These are phyloP conservation scores for Corynascus novoguineensis DNA, from an alignment of 495 filamentous ascomycete species.

Conservation along the genomic window DNA sequence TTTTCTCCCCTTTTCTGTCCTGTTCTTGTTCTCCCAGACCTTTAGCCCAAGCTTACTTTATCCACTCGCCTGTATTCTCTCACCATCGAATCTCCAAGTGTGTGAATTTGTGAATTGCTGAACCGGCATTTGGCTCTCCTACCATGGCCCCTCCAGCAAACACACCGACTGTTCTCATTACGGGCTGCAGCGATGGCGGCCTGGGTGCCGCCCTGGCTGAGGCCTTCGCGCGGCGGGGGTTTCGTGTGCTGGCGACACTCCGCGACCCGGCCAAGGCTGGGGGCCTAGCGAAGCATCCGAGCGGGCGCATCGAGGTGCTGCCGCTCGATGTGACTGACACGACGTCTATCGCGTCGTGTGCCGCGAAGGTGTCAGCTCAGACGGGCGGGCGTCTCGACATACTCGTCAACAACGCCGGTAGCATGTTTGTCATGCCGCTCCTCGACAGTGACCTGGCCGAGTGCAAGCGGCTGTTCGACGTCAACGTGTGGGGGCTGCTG, in stretches of 20 bases:
- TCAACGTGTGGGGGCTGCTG: constrained; percentile 51
- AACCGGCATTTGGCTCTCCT: background rate
- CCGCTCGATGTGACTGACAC: constrained; percentile 43
- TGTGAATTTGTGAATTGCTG: too few relatives aligned
- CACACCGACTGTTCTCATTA: constrained; percentile 31
- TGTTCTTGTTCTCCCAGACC: too few relatives aligned
- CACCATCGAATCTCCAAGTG: background rate
- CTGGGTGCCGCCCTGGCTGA: constrained; percentile 50
- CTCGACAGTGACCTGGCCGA: constrained; percentile 43
- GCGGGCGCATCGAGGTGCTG: constrained; percentile 38
- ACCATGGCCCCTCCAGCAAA: background rate
- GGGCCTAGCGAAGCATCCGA: constrained; percentile 28
- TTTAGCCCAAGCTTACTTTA: too few relatives aligned
- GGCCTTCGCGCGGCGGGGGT: constrained; percentile 44
- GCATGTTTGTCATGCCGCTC: constrained; percentile 39
- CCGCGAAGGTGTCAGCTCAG: constrained; percentile 26
- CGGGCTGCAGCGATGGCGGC: constrained; percentile 47
- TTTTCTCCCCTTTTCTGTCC: too few relatives aligned
- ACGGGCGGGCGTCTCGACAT: constrained; percentile 41
- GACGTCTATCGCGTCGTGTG: constrained; percentile 31
- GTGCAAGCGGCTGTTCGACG: constrained; percentile 43
- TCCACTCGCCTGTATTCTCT: background rate
- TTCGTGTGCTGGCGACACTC: constrained; percentile 52
- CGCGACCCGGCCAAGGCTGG: constrained; percentile 37
- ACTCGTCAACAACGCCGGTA: constrained; percentile 54